A percentile compares a stretch with the other conserved stretches of the same genome.
Evolutionary conservation across 2,329 filamentous ascomycete species (phyloP).

Genomic region (Diaporthe citrichinensis): DNA sequence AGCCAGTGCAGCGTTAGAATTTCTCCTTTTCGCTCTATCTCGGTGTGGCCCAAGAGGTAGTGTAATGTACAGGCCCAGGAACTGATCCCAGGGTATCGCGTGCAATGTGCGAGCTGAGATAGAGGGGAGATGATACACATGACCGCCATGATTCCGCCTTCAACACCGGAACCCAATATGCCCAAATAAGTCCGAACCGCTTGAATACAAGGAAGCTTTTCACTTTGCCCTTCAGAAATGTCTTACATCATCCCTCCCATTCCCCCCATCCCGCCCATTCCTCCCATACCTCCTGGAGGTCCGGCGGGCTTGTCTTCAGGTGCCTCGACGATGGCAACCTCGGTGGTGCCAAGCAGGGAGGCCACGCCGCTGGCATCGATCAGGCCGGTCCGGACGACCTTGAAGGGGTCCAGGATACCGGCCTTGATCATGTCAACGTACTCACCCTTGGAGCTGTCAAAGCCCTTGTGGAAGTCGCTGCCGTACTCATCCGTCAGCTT

Average conservation of each 20-base stretch:
- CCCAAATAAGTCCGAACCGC: conserved; percentile 53
- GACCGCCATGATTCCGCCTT: conserved; percentile 55
- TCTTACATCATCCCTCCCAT: conserved; percentile 76
- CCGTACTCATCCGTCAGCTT: conserved; percentile 97
- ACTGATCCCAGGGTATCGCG: conserved; percentile 38
- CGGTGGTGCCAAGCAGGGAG: conserved; percentile 95
- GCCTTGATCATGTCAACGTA: conserved; percentile 98
- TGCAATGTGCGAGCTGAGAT: conserved; percentile 47
- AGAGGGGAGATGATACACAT: conserved; percentile 54
- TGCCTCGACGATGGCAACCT: conserved; percentile 97
- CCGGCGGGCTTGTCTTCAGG: conserved; percentile 88
- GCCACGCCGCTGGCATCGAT: conserved; percentile 96
- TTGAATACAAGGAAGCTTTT: conserved; percentile 47
- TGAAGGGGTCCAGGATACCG: conserved; percentile 98
- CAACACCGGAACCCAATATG: conserved; percentile 64
- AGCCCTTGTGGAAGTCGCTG: conserved; percentile 97
- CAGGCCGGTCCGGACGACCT: conserved; percentile 97
- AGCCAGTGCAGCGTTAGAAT: conserved; percentile 7
- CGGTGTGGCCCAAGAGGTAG: conserved; percentile 19
- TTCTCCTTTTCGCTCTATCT: conserved; percentile 36
- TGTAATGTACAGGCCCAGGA: conserved; percentile 48
- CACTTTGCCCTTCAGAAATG: conserved; percentile 37
- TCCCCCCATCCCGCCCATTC: conserved; percentile 66
- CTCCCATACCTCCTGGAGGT: conserved; percentile 78
- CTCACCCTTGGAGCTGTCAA: conserved; percentile 95